These are phyloP conservation scores for Botrytis hyacinthi DNA, from an alignment of 2,329 filamentous ascomycete genomes.

Conservation along the genomic window DNA sequence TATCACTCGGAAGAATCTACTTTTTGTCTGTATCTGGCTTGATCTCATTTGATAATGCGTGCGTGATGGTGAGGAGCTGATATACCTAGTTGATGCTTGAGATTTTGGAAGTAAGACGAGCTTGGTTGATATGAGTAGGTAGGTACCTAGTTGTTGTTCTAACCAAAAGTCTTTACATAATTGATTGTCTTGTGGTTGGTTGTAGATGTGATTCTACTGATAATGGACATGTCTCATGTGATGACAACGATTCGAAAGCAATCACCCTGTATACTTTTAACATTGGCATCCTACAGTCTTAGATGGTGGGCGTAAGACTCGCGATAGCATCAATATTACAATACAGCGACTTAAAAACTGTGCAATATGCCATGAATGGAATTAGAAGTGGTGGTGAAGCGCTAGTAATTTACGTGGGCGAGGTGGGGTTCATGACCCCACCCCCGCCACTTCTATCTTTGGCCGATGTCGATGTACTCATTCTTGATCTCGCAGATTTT, in stretches of 20 bases:
- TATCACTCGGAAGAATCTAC: background rate
- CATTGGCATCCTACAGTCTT: background rate
- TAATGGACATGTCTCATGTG: background rate
- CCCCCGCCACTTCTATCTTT: slow-evolving; percentile 1
- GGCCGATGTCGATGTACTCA: background rate
- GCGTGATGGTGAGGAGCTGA: background rate
- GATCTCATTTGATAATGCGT: background rate
- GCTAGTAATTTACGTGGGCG: background rate
- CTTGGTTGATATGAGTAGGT: background rate
- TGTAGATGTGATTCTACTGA: background rate
- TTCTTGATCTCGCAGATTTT: background rate
- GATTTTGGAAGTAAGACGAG: background rate
- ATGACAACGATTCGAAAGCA: background rate
- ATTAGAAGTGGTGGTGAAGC: background rate
- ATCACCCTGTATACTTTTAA: background rate
- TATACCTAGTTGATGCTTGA: background rate
- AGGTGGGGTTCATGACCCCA: background rate
- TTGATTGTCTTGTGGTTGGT: background rate
- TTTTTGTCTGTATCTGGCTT: background rate
- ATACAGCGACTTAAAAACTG: background rate
- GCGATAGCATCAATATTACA: background rate
- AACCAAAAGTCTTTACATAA: background rate
- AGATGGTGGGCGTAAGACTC: background rate
- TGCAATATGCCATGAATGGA: background rate
- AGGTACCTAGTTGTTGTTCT: background rate